Evolutionary conservation across 2,329 filamentous ascomycete species (phyloP).

Genomic region (Chrysoporthe deuterocubensis): DNA sequence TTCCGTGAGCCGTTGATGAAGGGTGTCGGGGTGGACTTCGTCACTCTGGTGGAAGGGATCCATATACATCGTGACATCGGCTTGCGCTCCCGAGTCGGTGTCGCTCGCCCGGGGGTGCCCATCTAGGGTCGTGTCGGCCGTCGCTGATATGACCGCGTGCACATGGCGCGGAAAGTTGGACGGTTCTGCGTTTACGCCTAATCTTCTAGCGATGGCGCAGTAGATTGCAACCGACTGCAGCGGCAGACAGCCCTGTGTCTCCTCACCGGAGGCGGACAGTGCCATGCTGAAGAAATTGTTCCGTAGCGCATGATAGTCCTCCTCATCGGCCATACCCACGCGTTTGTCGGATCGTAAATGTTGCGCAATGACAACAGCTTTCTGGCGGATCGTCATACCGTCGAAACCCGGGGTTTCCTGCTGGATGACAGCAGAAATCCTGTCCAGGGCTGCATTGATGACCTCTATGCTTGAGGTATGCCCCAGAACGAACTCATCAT

Average conservation of each 20-base stretch:
- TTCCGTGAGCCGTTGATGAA: conserved; percentile 17
- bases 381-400: conserved; percentile 49
- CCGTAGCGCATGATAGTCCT: conserved; percentile 60
- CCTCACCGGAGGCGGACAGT: conserved; percentile 46
- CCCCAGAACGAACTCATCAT: conserved; percentile 66
- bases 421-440: conserved; percentile 49
- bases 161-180: conserved; percentile 70
- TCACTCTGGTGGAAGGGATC: conserved; percentile 45
- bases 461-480: conserved; percentile 54
- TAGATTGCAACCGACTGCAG: conserved; percentile 69
- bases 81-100: conserved; percentile 31
- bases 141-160: conserved; percentile 58
- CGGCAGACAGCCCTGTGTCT: conserved; percentile 58
- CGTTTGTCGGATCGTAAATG: conserved; percentile 57
- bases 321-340: conserved; percentile 48
- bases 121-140: conserved; percentile 37
- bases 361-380: conserved; percentile 55
- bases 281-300: conserved; percentile 69
- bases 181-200: conserved; percentile 64
- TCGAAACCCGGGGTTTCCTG: conserved; percentile 47
- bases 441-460: conserved; percentile 37
- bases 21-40: conserved; percentile 19
- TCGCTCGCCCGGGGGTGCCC: conserved; percentile 29
- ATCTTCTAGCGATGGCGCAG: conserved; percentile 61
- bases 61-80: conserved; percentile 55